A percentile compares a stretch with the other conserved stretches of the same genome.
These are phyloP conservation scores for Cladophialophora yegresii DNA, from an alignment of 2,329 filamentous ascomycete genomes.

Conservation along the genomic window DNA sequence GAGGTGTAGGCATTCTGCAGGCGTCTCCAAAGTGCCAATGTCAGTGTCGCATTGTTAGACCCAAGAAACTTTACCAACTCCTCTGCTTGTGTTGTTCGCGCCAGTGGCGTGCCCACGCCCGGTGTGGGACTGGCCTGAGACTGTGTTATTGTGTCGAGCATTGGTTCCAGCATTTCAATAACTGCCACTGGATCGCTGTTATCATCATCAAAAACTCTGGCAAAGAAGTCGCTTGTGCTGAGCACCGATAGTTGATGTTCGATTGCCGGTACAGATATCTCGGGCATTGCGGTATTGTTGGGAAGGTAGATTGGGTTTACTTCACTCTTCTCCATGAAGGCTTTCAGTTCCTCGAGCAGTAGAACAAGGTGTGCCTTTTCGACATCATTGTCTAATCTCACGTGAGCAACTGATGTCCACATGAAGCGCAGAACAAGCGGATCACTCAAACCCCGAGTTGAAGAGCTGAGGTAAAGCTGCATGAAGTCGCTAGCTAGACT, in stretches of 20 bases:
- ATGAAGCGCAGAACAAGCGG: conserved; percentile 62
- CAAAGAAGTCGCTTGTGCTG: conserved; percentile 95
- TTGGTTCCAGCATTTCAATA: conserved; percentile 89
- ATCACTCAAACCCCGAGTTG: conserved; percentile 40
- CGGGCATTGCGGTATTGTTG: conserved; percentile 87
- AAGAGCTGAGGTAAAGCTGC: conserved; percentile 41
- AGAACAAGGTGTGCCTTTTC: conserved; percentile 61
- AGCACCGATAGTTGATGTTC: conserved; percentile 90
- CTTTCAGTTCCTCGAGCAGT: conserved; percentile 65
- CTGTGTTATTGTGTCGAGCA: conserved; percentile 68
- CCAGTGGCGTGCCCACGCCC: conserved; percentile 23
- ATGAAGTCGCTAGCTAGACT: conserved; percentile 59
- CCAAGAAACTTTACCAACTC: conserved; percentile 86
- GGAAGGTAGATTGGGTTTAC: conserved; percentile 62
- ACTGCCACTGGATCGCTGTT: conserved; percentile 77
- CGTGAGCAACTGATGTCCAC: conserved; percentile 66
- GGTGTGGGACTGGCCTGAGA: neutral
- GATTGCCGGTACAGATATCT: conserved; percentile 77
- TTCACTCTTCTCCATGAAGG: conserved; percentile 52
- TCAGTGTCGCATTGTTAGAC: conserved; percentile 76
- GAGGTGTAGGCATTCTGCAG: conserved; percentile 84
- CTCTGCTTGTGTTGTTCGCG: conserved; percentile 42
- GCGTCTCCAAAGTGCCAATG: conserved; percentile 85
- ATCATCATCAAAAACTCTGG: conserved; percentile 82
- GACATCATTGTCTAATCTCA: conserved; percentile 59